Evolutionary conservation across 495 filamentous ascomycete species (phyloP).

Genomic region (Neurospora discreta): DNA sequence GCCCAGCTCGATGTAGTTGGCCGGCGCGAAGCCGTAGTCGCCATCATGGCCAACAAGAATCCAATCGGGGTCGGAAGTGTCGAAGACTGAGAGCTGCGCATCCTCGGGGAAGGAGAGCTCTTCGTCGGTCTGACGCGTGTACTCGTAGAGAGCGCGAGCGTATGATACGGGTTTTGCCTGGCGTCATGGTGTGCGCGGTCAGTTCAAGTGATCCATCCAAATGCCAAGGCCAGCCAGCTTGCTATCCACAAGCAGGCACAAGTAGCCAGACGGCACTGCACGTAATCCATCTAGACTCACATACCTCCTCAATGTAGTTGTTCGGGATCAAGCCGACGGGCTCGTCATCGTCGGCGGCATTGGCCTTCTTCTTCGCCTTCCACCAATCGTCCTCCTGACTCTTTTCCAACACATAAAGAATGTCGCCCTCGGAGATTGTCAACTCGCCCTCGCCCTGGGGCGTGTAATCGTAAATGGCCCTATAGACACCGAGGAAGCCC

Average conservation of each 20-base stretch:
- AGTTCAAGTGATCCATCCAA: conserved; percentile 12
- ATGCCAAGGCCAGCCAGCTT: neutral
- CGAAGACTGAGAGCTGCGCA: conserved; percentile 70
- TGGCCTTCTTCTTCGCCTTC: conserved; percentile 92
- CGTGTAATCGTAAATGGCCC: conserved; percentile 85
- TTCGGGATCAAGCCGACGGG: conserved; percentile 86
- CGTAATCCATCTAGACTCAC: conserved; percentile 16
- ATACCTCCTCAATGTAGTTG: conserved; percentile 95
- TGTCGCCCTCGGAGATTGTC: conserved; percentile 74
- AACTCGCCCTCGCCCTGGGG: conserved; percentile 86
- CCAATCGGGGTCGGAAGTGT: conserved; percentile 91
- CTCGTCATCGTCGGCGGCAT: conserved; percentile 85
- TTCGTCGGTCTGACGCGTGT: conserved; percentile 93
- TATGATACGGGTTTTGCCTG: conserved; percentile 61
- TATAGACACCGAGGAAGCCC: conserved; percentile 83
- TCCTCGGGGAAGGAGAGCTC: conserved; percentile 95
- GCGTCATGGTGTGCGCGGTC: neutral
- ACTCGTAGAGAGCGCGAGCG: conserved; percentile 89
- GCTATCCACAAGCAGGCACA: conserved; percentile 5
- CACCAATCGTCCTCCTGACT: conserved; percentile 89
- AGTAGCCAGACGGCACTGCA: neutral
- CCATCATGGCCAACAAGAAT: conserved; percentile 75
- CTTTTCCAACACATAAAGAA: conserved; percentile 89
- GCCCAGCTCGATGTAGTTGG: conserved; percentile 82
- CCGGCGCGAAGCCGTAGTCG: conserved; percentile 91